Base-by-base conservation (phyloP, 169 alveolate species). In the Plasmodium vinckei region DNA sequence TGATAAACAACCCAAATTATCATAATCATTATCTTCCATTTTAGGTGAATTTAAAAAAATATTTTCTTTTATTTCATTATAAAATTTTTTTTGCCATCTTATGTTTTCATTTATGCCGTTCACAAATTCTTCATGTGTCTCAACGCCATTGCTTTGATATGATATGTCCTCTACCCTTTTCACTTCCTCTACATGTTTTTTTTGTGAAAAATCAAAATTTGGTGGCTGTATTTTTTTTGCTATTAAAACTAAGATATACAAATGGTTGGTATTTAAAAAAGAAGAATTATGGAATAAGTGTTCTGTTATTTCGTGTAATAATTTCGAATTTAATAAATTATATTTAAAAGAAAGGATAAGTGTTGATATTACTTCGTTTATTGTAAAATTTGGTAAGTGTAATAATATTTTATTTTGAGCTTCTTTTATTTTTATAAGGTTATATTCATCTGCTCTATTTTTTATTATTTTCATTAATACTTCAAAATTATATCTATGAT, bases 371-470 rank as follows among this genome's bases (percentile, higher is more conserved):
- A 79, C 72, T 67, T 79, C 84, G 33, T 79, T 79, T 7, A 67
- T 79, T 12, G 61, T 79, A 65, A 79, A 79, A n/a, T 68, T 51
- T 17, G 67, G 67, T 42, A 79, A 44, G 44, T 79, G 79, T 42
- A 79, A 39, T 79, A 79, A 49, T 27, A 79, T 79, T 53, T 79
- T 79, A 54, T 67, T 56, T 67, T 79, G 89, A 9, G 51, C 39
- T 44, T 79, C 89, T 67, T 79, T 79, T 54, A 79, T 67, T 59
- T 79, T 79, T 65, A 79, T 79, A 39, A 79, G 59, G 65, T 79
- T 79, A 67, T 79, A 67, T 56, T 79, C 89, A 46, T 79, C 82
- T 13, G 89, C 79, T 15, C 82, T 79, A 51, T 65, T 79, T 54
- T 79, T 79, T 59, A 79, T 67, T 59, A 69, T 53, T 67, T 79